phyloP scores from a whole-genome alignment of 2,329 filamentous ascomycete genomes.

The Clarireedia homoeocarpa region DNA sequence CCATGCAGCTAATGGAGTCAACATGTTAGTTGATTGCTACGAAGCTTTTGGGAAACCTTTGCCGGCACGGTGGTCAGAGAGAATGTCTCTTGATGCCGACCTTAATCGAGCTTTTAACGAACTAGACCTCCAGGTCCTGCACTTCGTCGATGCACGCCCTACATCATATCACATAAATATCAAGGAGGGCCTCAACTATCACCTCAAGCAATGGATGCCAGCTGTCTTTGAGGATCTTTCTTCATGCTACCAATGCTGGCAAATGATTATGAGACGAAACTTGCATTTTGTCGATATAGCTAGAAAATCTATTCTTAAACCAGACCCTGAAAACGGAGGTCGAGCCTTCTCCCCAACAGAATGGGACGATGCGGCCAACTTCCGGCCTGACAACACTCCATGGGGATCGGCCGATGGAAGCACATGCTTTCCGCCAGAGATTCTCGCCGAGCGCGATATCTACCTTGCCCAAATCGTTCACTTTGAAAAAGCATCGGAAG shows the following conservation, averaged over 20 bases:
- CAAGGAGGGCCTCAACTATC: not conserved
- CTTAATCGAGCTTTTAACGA: not conserved
- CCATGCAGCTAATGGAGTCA: slow-evolving; percentile 4
- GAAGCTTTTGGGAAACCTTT: not conserved
- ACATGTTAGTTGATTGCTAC: not conserved
- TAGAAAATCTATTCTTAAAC: not conserved
- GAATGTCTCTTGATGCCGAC: not conserved
- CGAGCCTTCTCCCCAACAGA: not conserved
- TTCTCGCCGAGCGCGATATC: slow-evolving; percentile 5
- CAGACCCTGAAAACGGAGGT: not conserved
- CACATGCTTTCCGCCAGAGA: not conserved
- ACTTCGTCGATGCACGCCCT: slow-evolving; percentile 4
- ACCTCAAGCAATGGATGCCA: not conserved
- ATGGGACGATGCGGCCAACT: not conserved
- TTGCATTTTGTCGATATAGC: slow-evolving; percentile 9
- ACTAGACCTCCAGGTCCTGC: slow-evolving; percentile 8
- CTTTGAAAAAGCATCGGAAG: slow-evolving; percentile 7
- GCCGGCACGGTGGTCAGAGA: not conserved
- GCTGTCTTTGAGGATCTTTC: not conserved
- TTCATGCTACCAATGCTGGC: slow-evolving; percentile 6
- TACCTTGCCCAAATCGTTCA: slow-evolving; percentile 4
- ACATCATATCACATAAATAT: not conserved
- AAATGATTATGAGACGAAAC: slow-evolving; percentile 11
- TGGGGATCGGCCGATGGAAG: not conserved
- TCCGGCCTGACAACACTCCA: not conserved